phyloP scores from a whole-genome alignment of 192 early-diverging fungal genomes.

The Chytriomyces hyalinus region DNA sequence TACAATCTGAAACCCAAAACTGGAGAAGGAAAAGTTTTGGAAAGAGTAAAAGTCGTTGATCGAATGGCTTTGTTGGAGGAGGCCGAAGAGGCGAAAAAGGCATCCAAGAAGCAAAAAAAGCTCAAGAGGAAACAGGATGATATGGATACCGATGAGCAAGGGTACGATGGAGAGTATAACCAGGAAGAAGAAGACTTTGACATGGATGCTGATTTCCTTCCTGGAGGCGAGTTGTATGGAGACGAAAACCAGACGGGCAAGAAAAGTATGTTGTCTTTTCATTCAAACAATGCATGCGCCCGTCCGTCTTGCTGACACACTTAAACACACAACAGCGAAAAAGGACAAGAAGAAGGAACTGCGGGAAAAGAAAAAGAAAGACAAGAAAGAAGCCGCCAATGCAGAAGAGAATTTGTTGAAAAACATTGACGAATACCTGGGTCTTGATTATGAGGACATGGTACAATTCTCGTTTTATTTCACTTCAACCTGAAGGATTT shows the following conservation, averaged over 20 bases:
- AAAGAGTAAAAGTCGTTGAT: conserved; percentile 18
- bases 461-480: conserved; percentile 37
- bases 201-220: conserved; percentile 92
- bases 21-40: conserved; percentile 28
- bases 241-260: conserved; percentile 24
- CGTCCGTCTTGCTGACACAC: neutral
- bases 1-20: conserved; percentile 20
- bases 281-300: neutral
- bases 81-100: conserved; percentile 35
- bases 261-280: conserved; percentile 30
- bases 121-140: conserved; percentile 45
- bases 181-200: conserved; percentile 75
- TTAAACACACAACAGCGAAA: conserved; percentile 9
- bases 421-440: conserved; percentile 90
- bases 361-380: conserved; percentile 50
- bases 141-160: conserved; percentile 42
- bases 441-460: conserved; percentile 92
- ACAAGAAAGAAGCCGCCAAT: conserved; percentile 46
- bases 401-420: conserved; percentile 55
- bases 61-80: conserved; percentile 18
- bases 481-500: neutral
- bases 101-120: conserved; percentile 28
- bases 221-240: conserved; percentile 68
- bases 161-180: neutral
- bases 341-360: conserved; percentile 35